Percentiles rank a stretch among this genome's conserved stretches.
Conservation (phyloP, 129 eudicot genomes). For the Lonicera japonica region DNA sequence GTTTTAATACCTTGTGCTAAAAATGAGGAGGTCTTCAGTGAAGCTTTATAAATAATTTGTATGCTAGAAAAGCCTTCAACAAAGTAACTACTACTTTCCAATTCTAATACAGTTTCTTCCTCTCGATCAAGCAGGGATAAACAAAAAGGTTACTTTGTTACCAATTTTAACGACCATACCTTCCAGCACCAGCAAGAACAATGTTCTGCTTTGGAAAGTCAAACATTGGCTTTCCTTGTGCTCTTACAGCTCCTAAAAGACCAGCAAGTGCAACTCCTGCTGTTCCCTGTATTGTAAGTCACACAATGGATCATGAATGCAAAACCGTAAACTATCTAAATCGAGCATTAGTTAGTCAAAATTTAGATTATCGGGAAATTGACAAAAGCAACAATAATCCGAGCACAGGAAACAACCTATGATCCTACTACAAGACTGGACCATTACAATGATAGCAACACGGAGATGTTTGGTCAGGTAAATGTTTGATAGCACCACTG, state of each 20-base stretch:
- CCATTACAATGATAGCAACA: no score
- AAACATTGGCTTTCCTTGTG: constrained; percentile 92
- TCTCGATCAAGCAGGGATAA: not conserved
- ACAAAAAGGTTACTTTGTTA: not conserved
- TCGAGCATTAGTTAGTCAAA: no score
- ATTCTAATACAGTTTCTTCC: no score
- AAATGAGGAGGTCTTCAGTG: not conserved
- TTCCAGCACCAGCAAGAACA: constrained; percentile 99
- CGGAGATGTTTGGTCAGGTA: no score
- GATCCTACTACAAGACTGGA: no score
- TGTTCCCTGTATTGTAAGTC: constrained; percentile 56
- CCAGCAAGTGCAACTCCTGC: constrained; percentile 99
- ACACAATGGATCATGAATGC: no score
- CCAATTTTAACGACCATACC: constrained; percentile 27
- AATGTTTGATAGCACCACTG: no score
- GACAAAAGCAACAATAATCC: no score
- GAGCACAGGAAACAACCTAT: no score
- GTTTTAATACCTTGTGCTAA: not conserved
- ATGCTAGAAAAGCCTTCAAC: not conserved
- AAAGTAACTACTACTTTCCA: not conserved
- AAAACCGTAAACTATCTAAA: not conserved
- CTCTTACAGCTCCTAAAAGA: constrained; percentile 97
- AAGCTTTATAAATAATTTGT: constrained; percentile 2
- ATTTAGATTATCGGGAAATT: no score
- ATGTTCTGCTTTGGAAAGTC: constrained; percentile 92